Conservation (phyloP, 257 asterid genomes). For the Salvia splendens region DNA sequence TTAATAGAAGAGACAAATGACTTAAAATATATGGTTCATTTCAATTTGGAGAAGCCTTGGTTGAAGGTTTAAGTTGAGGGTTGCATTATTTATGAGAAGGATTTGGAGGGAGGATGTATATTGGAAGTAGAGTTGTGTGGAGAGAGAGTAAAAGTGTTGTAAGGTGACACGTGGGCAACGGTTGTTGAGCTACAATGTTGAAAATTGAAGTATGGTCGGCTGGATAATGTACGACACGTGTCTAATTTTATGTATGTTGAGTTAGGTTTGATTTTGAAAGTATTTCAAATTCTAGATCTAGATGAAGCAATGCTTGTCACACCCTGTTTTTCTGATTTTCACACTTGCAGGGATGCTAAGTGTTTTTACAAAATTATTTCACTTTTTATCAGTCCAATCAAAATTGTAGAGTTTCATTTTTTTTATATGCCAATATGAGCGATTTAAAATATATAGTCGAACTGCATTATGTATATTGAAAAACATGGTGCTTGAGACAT, state of each 20-base stretch:
- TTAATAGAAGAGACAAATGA: background rate
- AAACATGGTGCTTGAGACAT: too few species aligned
- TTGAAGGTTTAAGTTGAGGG: background rate
- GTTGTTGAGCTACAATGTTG: slow-evolving; percentile 82
- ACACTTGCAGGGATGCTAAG: slow-evolving; percentile 15
- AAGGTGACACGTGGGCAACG: slow-evolving; percentile 55
- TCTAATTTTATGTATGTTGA: background rate
- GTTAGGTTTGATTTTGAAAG: slow-evolving; percentile 8
- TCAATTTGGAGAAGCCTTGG: slow-evolving; percentile 7
- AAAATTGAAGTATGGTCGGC: slow-evolving; percentile 58
- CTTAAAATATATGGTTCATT: slow-evolving; percentile 17
- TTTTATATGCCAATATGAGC: too few species aligned
- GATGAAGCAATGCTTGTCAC: background rate
- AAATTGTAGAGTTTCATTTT: too few species aligned
- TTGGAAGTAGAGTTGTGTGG: slow-evolving; percentile 32
- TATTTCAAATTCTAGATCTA: slow-evolving; percentile 19
- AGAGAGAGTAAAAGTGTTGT: slow-evolving; percentile 31
- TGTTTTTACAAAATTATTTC: background rate
- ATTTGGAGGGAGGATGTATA: slow-evolving; percentile 36
- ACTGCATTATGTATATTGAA: too few species aligned
- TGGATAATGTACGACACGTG: slow-evolving; percentile 47
- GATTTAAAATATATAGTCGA: too few species aligned
- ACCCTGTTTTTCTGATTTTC: slow-evolving; percentile 26
- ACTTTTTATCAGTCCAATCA: too few species aligned
- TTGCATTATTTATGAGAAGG: slow-evolving; percentile 35